These are phyloP conservation scores for Pterocarpus macrocarpus DNA, from an alignment of 306 rosid species.

Conservation along the genomic window DNA sequence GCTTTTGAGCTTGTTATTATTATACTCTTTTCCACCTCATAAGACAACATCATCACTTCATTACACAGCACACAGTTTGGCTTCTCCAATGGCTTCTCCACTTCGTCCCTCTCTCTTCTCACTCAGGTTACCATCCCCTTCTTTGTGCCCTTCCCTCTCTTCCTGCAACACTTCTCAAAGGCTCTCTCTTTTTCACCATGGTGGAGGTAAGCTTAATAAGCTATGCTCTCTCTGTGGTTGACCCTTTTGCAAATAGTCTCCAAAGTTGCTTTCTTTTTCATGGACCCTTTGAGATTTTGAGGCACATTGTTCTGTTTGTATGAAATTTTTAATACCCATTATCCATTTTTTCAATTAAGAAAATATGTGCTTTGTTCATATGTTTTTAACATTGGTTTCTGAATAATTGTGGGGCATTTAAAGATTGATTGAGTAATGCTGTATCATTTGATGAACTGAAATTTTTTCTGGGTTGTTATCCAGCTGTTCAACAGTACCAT, in stretches of 20 bases:
- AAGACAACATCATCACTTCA: neutral
- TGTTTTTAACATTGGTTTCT: slow-evolving; percentile 9
- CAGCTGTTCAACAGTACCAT: slow-evolving; percentile 64
- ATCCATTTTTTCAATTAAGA: neutral
- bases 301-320: neutral
- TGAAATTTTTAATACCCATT: neutral
- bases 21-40: neutral
- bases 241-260: slow-evolving; percentile 29
- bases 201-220: slow-evolving; percentile 48
- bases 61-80: neutral
- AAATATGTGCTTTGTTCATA: neutral
- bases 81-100: slow-evolving; percentile 57
- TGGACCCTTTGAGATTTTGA: neutral
- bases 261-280: slow-evolving; percentile 34
- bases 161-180: slow-evolving; percentile 59
- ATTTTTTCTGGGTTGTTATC: slow-evolving; percentile 46
- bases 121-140: slow-evolving; percentile 50
- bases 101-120: slow-evolving; percentile 77
- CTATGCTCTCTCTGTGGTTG: neutral
- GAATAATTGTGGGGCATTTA: neutral
- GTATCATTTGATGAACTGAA: slow-evolving; percentile 31
- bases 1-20: neutral
- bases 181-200: slow-evolving; percentile 55
- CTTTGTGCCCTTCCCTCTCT: slow-evolving; percentile 42
- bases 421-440: neutral